phyloP scores from a whole-genome alignment of 495 filamentous ascomycete species.

The Aspergillus panamensis region DNA sequence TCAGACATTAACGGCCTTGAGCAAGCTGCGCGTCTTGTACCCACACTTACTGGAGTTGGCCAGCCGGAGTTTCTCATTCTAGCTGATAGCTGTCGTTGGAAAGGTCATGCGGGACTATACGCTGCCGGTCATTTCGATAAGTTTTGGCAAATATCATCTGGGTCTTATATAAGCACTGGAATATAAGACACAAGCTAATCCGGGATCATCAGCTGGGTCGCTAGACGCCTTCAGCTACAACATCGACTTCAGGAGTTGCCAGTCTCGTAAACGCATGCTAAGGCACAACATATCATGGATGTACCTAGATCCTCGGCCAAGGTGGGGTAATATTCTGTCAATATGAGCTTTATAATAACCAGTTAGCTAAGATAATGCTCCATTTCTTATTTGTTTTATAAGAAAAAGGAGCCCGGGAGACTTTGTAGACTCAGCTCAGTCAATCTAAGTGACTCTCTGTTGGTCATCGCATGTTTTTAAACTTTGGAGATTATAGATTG shows the following conservation, averaged over 20 bases:
- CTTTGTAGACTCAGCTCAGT: background rate
- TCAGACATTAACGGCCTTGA: constrained; percentile 41
- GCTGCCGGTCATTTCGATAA: constrained; percentile 56
- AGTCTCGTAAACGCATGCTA: too few relatives aligned
- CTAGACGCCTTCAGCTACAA: background rate
- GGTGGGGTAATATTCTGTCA: background rate
- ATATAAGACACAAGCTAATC: background rate
- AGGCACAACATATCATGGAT: background rate
- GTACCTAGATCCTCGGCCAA: background rate
- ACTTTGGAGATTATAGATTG: background rate
- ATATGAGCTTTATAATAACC: too few relatives aligned
- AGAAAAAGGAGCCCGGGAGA: background rate
- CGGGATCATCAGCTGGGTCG: background rate
- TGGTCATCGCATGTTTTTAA: background rate
- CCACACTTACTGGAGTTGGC: constrained; percentile 55
- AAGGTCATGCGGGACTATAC: constrained; percentile 50
- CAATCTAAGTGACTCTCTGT: background rate
- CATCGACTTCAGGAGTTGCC: background rate
- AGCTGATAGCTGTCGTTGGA: constrained; percentile 43
- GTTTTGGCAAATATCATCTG: constrained; percentile 47
- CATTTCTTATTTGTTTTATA: background rate
- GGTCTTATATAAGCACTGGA: constrained; percentile 16
- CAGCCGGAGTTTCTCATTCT: constrained; percentile 56
- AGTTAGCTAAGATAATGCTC: too few relatives aligned
- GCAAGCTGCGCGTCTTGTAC: constrained; percentile 54